These are phyloP conservation scores for Thamnidium elegans DNA, from an alignment of 192 early-diverging fungal species.

Conservation along the genomic window DNA sequence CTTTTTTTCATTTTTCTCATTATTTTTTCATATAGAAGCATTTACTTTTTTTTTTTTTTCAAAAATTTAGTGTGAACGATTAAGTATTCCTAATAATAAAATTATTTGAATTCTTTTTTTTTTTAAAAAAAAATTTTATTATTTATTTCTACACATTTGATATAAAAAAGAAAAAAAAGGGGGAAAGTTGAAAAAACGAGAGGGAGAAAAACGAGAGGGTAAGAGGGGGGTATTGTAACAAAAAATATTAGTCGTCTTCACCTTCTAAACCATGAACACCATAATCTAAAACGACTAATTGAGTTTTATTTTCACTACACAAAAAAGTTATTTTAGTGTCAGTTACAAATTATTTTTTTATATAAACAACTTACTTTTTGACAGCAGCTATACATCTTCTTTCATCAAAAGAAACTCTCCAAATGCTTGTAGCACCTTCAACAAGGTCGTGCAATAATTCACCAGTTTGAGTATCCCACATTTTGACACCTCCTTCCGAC, in stretches of 20 bases:
- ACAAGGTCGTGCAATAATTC: constrained; percentile 81
- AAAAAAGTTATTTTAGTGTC: neutral
- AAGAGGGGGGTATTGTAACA: too few relatives aligned
- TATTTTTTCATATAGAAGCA: neutral
- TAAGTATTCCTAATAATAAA: too few relatives aligned
- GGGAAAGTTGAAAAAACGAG: too few relatives aligned
- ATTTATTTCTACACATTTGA: too few relatives aligned
- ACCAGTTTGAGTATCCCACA: constrained; percentile 91
- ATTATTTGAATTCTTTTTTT: too few relatives aligned
- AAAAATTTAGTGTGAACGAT: too few relatives aligned
- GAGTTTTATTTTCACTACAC: constrained; percentile 48
- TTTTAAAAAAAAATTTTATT: too few relatives aligned
- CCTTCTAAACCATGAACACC: constrained; percentile 57
- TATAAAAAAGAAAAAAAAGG: too few relatives aligned
- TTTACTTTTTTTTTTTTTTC: neutral
- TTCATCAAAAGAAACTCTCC: constrained; percentile 91
- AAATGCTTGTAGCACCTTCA: constrained; percentile 76
- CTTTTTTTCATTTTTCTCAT: neutral
- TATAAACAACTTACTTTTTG: constrained; percentile 37
- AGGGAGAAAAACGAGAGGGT: too few relatives aligned
- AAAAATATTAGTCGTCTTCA: constrained; percentile 14
- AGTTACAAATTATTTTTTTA: neutral
- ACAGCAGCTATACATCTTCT: constrained; percentile 76
- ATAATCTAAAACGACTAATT: constrained; percentile 85
- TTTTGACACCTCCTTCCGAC: constrained; percentile 86